phyloP scores from a whole-genome alignment of 805 yeast species.

The Maudiozyma serrabonitensis region DNA sequence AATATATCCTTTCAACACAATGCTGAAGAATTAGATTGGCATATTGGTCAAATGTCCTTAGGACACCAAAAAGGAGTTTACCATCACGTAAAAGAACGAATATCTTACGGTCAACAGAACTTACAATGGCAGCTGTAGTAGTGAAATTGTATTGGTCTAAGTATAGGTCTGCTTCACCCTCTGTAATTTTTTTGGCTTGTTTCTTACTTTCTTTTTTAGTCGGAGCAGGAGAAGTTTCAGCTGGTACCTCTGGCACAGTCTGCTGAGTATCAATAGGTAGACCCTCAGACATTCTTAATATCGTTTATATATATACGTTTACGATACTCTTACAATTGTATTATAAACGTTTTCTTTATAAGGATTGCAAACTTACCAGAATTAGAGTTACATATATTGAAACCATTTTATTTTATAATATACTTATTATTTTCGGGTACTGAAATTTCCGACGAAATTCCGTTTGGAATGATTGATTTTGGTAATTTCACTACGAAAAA shows the following conservation, averaged over 20 bases:
- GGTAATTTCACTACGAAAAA: too few relatives aligned
- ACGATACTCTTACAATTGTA: too few relatives aligned
- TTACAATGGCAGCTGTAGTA: conserved; percentile 83
- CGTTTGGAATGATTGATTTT: too few relatives aligned
- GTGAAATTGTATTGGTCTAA: conserved; percentile 76
- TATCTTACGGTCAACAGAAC: conserved; percentile 73
- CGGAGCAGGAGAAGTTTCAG: not conserved
- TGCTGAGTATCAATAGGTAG: not conserved
- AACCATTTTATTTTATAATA: too few relatives aligned
- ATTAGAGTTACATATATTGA: too few relatives aligned
- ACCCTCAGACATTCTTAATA: too few relatives aligned
- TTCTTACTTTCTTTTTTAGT: conserved; percentile 4
- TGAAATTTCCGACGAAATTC: too few relatives aligned
- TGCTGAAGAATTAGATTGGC: conserved; percentile 89
- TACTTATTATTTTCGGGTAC: too few relatives aligned
- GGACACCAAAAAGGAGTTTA: conserved; percentile 72
- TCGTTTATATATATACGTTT: too few relatives aligned
- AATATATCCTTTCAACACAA: conserved; percentile 74
- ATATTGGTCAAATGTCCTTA: conserved; percentile 92
- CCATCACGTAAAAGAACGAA: conserved; percentile 87
- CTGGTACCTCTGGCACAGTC: not conserved
- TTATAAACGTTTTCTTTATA: too few relatives aligned
- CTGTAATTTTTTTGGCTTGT: conserved; percentile 25
- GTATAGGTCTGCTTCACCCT: conserved; percentile 47
- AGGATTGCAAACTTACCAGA: too few relatives aligned